Evolutionary conservation across 2,329 filamentous ascomycete species (phyloP), one percentile per base, ranked within the genome.

Genomic region (Lecanoromycetidae sp.): DNA sequence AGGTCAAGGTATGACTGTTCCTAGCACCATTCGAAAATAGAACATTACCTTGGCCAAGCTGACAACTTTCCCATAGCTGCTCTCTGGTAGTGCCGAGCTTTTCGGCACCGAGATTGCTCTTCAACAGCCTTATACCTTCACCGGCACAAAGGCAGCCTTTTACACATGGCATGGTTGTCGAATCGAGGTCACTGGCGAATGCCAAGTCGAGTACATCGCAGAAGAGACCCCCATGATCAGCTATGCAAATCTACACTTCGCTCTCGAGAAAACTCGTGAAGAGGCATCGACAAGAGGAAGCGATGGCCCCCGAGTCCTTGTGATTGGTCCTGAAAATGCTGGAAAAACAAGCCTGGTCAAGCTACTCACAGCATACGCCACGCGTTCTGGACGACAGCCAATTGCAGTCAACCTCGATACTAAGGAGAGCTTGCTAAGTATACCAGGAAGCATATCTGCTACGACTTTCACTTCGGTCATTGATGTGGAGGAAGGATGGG

Each of bases 61-160:
- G 17, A 47, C 25, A n/a, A 42, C 17, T 62, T 25, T 50, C 42
- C 63, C 64, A 29, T 35, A 87, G 69, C 71, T 96, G 22, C 67
- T 86, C 47, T 78, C 75, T 27, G 91, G 91, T 52, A 87, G 82
- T 1, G 91, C 90, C 40, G 91, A 98, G 65, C 79, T 94, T 60
- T 94, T 96, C 61, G 91, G 91, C 61, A 88, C 90, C 46, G 91
- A 98, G 67, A 82, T 98, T 35, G 87, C 87, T 9, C 74, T 77
- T 8, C 83, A 82, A 48, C 82, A 83, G 43, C 74, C 77, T 8
- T 96, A 96, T 68, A 80, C 74, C 26, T 90, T 98, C 64, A 75
- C 76, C 37, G 84, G 86, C 47, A 77, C 76, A 56, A 93, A 93
- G 68, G 84, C 84, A 49, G 88, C 90, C 52, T 82, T 98, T 58